Base-by-base conservation (phyloP, 2,329 filamentous ascomycete genomes). In the Cladosporium oxysporum region DNA sequence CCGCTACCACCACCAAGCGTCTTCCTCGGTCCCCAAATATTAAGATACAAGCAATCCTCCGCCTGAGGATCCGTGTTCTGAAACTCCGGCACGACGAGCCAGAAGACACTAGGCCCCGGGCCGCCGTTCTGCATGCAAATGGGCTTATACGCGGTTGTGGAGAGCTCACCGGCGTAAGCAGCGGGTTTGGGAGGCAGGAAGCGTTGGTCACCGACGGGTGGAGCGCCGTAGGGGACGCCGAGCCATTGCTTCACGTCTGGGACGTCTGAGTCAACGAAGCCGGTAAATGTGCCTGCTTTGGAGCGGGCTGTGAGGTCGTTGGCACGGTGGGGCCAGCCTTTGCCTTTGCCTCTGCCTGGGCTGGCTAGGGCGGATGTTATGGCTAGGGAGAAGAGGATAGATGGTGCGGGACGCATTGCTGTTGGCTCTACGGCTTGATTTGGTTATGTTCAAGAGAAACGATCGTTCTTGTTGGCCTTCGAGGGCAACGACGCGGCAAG, bases 1-100 rank as follows among this genome's bases (percentile, higher is more conserved):
- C 49, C 29, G 33, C 52, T 5, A 23, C 53, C 53, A 11, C 49
- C 29, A 41, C 53, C 65, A 31, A 63, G 70, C 57, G 64, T 66
- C 8, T 67, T 66, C 8, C 69, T 66, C 4, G 79, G 79, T 6
- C 79, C 72, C 81, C 81, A 83, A n/a, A 83, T 70, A 23, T 79
- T 79, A 16, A 83, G 74, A 29, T 76, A 76, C 29, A 83, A 72
- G 62, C 81, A 83, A 66, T 83, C 81, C 67, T 81, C 79, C 3
- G 66, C 65, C 50, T 67, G 67, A 0, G 62, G 62, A 16, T 66
- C 67, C 35, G 58, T 64, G 44, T 66, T 69, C 14, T 67, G 64
- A 21, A 67, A 67, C 33, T 67, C 47, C 2, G 53, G 57, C 28
- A 67, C 66, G 44, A 63, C 18, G 18, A 53, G 60, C 21, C 66